These are phyloP conservation scores for Harringtonia aguacate DNA, from an alignment of 2,329 filamentous ascomycete species.

Conservation along the genomic window DNA sequence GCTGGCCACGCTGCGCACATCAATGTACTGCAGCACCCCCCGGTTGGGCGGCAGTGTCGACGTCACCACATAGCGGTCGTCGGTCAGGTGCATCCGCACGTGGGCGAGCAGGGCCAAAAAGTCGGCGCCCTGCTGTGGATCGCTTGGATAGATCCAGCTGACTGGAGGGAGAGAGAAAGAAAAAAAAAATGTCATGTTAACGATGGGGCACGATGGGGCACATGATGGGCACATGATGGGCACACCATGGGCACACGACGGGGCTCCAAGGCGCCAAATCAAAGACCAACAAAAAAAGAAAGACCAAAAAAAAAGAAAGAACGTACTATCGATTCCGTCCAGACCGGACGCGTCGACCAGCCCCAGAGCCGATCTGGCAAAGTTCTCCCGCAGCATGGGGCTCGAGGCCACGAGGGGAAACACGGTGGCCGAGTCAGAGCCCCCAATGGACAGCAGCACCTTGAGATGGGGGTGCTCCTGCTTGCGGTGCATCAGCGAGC, in stretches of 20 bases:
- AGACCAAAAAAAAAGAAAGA: not conserved
- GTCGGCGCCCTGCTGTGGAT: constrained; percentile 54
- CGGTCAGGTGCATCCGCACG: constrained; percentile 56
- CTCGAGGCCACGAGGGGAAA: constrained; percentile 58
- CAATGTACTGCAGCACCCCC: constrained; percentile 57
- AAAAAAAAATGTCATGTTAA: not conserved
- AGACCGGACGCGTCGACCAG: constrained; percentile 62
- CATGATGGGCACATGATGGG: too few species aligned
- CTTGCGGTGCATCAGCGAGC: constrained; percentile 64
- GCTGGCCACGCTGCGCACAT: constrained; percentile 49
- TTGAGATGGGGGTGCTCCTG: constrained; percentile 58
- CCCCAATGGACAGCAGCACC: constrained; percentile 69
- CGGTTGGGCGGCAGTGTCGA: constrained; percentile 60
- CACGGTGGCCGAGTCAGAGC: constrained; percentile 50
- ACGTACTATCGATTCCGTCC: constrained; percentile 66
- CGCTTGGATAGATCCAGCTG: constrained; percentile 68
- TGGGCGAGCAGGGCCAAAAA: constrained; percentile 59
- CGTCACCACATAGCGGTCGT: constrained; percentile 58
- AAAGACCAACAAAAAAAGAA: too few species aligned
- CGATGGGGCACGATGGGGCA: too few species aligned
- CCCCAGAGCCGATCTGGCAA: constrained; percentile 55
- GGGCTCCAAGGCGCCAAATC: too few species aligned
- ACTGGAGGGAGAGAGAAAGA: constrained; percentile 34
- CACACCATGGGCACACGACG: too few species aligned
- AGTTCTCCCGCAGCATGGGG: constrained; percentile 51